phyloP scores from a whole-genome alignment of 495 filamentous ascomycete species.

The Cercophora newfieldiana region DNA sequence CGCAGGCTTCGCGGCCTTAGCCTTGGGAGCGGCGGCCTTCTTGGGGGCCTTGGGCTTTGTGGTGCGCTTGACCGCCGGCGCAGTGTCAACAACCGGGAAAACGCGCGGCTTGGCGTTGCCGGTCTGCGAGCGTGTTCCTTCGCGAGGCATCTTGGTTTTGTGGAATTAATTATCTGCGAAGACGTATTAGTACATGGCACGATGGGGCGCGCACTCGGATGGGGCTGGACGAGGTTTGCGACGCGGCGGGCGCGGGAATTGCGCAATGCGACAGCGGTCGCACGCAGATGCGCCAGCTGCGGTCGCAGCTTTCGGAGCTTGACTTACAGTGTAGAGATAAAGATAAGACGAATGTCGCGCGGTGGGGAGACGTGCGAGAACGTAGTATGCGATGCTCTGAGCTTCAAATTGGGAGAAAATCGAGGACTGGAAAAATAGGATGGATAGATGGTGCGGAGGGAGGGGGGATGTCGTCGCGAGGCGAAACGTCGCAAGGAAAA shows the following conservation, averaged over 20 bases:
- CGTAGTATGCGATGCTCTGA: conserved; percentile 7
- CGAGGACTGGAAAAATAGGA: conserved; percentile 4
- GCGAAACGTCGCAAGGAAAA: conserved; percentile 30
- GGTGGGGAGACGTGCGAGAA: conserved; percentile 8
- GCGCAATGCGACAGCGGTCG: conserved; percentile 17
- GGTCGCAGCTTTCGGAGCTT: conserved; percentile 17
- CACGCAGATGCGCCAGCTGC: conserved; percentile 1
- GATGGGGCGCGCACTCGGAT: neutral
- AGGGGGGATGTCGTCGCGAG: conserved; percentile 24
- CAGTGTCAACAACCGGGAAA: conserved; percentile 52
- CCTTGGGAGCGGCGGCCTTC: conserved; percentile 36
- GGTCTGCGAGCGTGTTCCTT: conserved; percentile 56
- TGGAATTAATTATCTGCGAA: conserved; percentile 14
- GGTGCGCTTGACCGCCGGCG: conserved; percentile 49
- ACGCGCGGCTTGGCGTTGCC: conserved; percentile 57
- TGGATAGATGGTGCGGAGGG: conserved; percentile 18
- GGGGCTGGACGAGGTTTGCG: conserved; percentile 6
- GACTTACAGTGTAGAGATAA: conserved; percentile 18
- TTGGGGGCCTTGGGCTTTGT: conserved; percentile 43
- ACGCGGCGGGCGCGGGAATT: conserved; percentile 13
- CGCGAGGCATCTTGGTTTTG: conserved; percentile 50
- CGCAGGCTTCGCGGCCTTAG: conserved; percentile 51
- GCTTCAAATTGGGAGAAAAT: conserved; percentile 15
- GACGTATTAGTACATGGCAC: conserved; percentile 15
- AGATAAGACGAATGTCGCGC: conserved; percentile 5